Percentiles rank a stretch among this genome's conserved stretches.
Conservation (phyloP, 371 early-diverging fungal genomes). For the Mucor velutinosus region DNA sequence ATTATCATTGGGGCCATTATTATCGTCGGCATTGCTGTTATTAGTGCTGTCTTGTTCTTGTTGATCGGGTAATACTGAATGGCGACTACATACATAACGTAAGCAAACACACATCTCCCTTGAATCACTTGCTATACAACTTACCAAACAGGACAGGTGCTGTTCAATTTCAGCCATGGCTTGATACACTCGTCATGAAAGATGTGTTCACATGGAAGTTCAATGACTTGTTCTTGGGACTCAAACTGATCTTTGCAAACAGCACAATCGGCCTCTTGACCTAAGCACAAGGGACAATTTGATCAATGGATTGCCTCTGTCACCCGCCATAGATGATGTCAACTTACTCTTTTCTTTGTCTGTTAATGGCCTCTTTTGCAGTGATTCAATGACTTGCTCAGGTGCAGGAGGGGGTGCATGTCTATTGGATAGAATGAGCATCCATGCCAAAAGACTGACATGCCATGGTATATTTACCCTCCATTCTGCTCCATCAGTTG, state of each 20-base stretch:
- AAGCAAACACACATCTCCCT: background rate
- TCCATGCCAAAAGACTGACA: background rate
- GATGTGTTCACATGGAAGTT: slow-evolving; percentile 81
- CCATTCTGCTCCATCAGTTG: slow-evolving; percentile 79
- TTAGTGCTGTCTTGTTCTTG: background rate
- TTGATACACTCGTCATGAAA: slow-evolving; percentile 90
- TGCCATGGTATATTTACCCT: slow-evolving; percentile 21
- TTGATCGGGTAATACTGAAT: slow-evolving; percentile 34
- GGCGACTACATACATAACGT: slow-evolving; percentile 28
- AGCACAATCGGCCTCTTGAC: slow-evolving; percentile 62
- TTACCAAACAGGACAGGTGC: slow-evolving; percentile 92
- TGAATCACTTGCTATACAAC: background rate
- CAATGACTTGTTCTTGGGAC: slow-evolving; percentile 53
- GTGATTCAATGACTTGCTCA: slow-evolving; percentile 60
- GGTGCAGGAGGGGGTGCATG: slow-evolving; percentile 73
- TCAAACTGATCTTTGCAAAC: slow-evolving; percentile 85
- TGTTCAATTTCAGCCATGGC: slow-evolving; percentile 85
- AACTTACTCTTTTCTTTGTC: slow-evolving; percentile 52
- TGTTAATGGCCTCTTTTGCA: slow-evolving; percentile 52
- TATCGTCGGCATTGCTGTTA: slow-evolving; percentile 2
- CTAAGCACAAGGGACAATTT: slow-evolving; percentile 22
- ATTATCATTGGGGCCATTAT: slow-evolving; percentile 8
- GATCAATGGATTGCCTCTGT: background rate
- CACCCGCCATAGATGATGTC: background rate
- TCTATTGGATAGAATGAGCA: slow-evolving; percentile 19